These are phyloP conservation scores for Cerrena zonata DNA, from an alignment of 1,284 basidiomycete species.

Conservation along the genomic window DNA sequence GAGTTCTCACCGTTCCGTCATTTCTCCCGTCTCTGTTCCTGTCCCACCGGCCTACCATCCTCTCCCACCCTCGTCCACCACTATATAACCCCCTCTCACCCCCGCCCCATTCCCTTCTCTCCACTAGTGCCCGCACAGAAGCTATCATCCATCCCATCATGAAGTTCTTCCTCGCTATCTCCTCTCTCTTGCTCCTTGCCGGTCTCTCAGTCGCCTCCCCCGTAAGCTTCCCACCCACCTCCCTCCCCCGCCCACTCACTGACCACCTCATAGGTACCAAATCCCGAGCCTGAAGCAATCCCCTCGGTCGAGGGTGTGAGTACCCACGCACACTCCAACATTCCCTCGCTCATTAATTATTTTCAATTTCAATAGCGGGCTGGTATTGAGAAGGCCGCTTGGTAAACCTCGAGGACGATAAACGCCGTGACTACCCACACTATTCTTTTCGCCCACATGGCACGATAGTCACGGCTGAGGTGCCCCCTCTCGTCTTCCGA, in stretches of 20 bases:
- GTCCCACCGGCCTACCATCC: not conserved
- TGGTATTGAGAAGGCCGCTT: too few relatives aligned
- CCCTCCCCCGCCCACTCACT: not conserved
- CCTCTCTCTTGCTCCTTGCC: constrained; percentile 22
- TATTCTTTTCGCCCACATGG: too few relatives aligned
- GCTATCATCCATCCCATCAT: constrained; percentile 16
- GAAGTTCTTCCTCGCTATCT: constrained; percentile 18
- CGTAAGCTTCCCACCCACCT: constrained; percentile 14
- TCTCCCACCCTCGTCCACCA: not conserved
- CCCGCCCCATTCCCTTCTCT: constrained; percentile 4
- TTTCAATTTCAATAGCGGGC: too few relatives aligned
- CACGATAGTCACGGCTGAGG: too few relatives aligned
- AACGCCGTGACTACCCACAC: too few relatives aligned
- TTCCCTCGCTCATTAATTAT: too few relatives aligned
- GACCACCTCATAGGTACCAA: not conserved
- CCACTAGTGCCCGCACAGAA: too few relatives aligned
- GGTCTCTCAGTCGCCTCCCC: constrained; percentile 22
- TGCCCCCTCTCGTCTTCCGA: too few relatives aligned
- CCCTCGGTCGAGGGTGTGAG: too few relatives aligned
- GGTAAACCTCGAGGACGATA: too few relatives aligned
- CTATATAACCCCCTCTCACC: constrained; percentile 3
- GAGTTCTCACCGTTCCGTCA: not conserved
- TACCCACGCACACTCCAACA: too few relatives aligned
- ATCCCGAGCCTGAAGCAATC: not conserved
- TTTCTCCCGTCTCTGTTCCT: not conserved